Conservation (phyloP, 495 filamentous ascomycete genomes). For the Hypoxylon subgilvum region DNA sequence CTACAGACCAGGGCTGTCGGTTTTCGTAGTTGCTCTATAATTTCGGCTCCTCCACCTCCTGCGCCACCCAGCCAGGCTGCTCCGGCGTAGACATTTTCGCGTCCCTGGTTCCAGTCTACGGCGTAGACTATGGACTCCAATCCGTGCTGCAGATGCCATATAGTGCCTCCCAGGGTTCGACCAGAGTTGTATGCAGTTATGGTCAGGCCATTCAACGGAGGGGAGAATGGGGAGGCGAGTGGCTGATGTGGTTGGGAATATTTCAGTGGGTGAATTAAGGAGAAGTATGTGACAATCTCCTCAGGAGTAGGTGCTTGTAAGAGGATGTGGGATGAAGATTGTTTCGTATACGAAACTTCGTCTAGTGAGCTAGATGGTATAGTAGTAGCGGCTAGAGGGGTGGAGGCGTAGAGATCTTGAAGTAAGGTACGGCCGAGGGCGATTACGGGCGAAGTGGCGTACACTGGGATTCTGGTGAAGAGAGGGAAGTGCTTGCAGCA, state of each 20-base stretch:
- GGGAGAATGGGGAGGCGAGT: slow-evolving; percentile 81
- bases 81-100: slow-evolving; percentile 90
- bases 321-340: slow-evolving; percentile 65
- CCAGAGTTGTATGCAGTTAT: slow-evolving; percentile 97
- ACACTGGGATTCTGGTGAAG: slow-evolving; percentile 92
- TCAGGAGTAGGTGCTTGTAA: slow-evolving; percentile 80
- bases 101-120: slow-evolving; percentile 94
- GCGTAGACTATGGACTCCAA: slow-evolving; percentile 97
- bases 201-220: slow-evolving; percentile 87
- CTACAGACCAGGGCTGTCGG: slow-evolving; percentile 93
- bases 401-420: slow-evolving; percentile 90
- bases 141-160: slow-evolving; percentile 98
- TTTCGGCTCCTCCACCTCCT: slow-evolving; percentile 79
- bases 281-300: slow-evolving; percentile 91
- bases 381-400: slow-evolving; percentile 81
- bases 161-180: slow-evolving; percentile 92
- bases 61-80: slow-evolving; percentile 89
- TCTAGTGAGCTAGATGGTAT: slow-evolving; percentile 72
- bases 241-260: slow-evolving; percentile 96
- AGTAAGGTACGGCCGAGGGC: slow-evolving; percentile 87
- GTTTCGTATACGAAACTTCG: slow-evolving; percentile 66
- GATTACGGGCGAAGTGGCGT: slow-evolving; percentile 92
- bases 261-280: slow-evolving; percentile 89
- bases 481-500: slow-evolving; percentile 95
- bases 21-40: slow-evolving; percentile 89